phyloP scores from a whole-genome alignment of 176 grass and related monocot species.

The Aegilops bicornis region DNA sequence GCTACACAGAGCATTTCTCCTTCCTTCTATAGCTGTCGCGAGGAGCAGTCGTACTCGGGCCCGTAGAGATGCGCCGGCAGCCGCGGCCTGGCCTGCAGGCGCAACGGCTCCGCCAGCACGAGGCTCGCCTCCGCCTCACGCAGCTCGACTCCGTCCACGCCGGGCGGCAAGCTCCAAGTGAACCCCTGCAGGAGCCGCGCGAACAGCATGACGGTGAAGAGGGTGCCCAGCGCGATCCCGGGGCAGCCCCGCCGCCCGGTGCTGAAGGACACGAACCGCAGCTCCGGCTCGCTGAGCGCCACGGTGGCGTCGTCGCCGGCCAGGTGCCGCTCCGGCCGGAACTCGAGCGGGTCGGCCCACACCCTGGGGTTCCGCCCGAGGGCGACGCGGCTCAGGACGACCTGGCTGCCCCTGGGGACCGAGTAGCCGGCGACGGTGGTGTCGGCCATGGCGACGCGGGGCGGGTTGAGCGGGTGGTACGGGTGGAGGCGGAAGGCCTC shows the following conservation, averaged over 20 bases:
- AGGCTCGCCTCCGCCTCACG: neutral
- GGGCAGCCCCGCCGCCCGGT: neutral
- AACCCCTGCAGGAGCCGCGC: constrained; percentile 21
- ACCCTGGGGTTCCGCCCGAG: neutral
- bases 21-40: neutral
- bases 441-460: constrained; percentile 14
- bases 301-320: neutral
- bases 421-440: constrained; percentile 4
- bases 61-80: constrained; percentile 20
- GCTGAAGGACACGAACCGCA: constrained; percentile 16
- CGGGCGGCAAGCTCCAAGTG: neutral
- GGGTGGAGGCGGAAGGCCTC: constrained; percentile 14
- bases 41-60: neutral
- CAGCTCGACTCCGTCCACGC: neutral
- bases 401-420: constrained; percentile 7
- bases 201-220: neutral
- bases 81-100: constrained; percentile 17
- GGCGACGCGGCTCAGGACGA: neutral
- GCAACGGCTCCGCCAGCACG: constrained; percentile 11
- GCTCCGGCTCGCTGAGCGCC: constrained; percentile 15
- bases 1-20: neutral
- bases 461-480: constrained; percentile 11
- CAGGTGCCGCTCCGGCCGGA: constrained; percentile 12
- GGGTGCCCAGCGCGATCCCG: neutral
- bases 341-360: neutral